Evolutionary conservation across 805 yeast species (phyloP).

Genomic region (Ogataea naganishii): DNA sequence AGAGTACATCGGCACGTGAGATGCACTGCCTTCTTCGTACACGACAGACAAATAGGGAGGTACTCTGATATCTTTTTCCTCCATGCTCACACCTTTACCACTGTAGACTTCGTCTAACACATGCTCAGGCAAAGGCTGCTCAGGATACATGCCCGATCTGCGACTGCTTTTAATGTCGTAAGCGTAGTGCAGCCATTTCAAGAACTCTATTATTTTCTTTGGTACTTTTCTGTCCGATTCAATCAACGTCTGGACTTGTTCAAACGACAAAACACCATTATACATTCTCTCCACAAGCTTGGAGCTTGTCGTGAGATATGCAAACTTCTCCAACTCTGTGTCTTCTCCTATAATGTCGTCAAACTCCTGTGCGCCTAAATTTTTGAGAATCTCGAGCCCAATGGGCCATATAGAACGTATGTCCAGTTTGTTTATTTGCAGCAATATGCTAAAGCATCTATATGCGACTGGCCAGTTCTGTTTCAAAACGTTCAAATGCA

Average conservation of each 20-base stretch:
- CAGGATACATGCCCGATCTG: conserved; percentile 9
- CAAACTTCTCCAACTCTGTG: conserved; percentile 1
- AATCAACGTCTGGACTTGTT: conserved; percentile 3
- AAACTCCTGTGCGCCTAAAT: conserved; percentile 17
- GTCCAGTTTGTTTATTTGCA: conserved; percentile 42
- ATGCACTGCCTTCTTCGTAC: conserved; percentile 31
- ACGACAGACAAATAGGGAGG: conserved; percentile 22
- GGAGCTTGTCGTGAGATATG: conserved; percentile 3
- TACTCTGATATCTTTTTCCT: conserved; percentile 1
- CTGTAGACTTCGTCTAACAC: neutral
- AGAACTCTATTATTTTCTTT: conserved; percentile 10
- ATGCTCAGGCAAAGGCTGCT: neutral
- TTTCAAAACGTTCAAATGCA: conserved; percentile 40
- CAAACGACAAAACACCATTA: conserved; percentile 1
- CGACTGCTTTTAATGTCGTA: conserved; percentile 7
- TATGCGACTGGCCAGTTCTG: conserved; percentile 50
- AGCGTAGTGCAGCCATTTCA: conserved; percentile 10
- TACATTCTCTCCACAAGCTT: neutral
- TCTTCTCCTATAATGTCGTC: conserved; percentile 2
- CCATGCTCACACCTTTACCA: neutral
- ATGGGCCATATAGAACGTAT: conserved; percentile 54
- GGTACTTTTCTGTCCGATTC: conserved; percentile 1
- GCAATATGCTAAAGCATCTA: conserved; percentile 38
- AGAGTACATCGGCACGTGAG: conserved; percentile 32
- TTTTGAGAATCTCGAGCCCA: conserved; percentile 45